A percentile compares a stretch with the other conserved stretches of the same genome.
Conservation (phyloP, 805 yeast species). For the Myxozyma udenii region DNA sequence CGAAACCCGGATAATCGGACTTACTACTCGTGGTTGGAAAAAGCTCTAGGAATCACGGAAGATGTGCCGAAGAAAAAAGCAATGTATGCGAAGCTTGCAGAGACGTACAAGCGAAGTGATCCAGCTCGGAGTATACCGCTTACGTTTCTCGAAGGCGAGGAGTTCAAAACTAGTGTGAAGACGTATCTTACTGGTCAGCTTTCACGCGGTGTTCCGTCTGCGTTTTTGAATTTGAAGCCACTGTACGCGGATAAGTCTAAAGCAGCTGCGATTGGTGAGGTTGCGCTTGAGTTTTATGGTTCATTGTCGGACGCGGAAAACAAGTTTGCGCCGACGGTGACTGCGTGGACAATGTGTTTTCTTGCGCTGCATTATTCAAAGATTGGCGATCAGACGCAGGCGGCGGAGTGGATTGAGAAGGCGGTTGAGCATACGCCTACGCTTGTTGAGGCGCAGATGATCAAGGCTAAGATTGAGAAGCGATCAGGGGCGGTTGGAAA, state of each 20-base stretch:
- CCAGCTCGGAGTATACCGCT: slow-evolving; percentile 77
- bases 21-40: slow-evolving; percentile 67
- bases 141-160: slow-evolving; percentile 56
- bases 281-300: slow-evolving; percentile 51
- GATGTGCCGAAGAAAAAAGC: slow-evolving; percentile 46
- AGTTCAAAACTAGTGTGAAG: slow-evolving; percentile 48
- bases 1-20: slow-evolving; percentile 78
- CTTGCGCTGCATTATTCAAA: slow-evolving; percentile 73
- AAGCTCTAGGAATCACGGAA: slow-evolving; percentile 55
- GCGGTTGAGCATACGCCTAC: slow-evolving; percentile 78
- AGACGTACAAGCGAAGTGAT: slow-evolving; percentile 74
- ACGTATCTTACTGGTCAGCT: slow-evolving; percentile 61
- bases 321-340: slow-evolving; percentile 40
- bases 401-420: slow-evolving; percentile 55
- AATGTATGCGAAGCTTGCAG: slow-evolving; percentile 62
- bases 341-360: slow-evolving; percentile 70
- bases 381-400: slow-evolving; percentile 51
- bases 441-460: slow-evolving; percentile 72
- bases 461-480: slow-evolving; percentile 77
- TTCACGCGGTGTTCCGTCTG: slow-evolving; percentile 81
- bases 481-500: slow-evolving; percentile 58
- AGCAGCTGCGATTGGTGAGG: slow-evolving; percentile 46
- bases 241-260: slow-evolving; percentile 53
- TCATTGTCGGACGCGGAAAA: slow-evolving; percentile 3
- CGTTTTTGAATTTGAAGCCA: slow-evolving; percentile 82